Conservation (phyloP, 768 basidiomycete species). For the Strobilomyces echinocephalus region DNA sequence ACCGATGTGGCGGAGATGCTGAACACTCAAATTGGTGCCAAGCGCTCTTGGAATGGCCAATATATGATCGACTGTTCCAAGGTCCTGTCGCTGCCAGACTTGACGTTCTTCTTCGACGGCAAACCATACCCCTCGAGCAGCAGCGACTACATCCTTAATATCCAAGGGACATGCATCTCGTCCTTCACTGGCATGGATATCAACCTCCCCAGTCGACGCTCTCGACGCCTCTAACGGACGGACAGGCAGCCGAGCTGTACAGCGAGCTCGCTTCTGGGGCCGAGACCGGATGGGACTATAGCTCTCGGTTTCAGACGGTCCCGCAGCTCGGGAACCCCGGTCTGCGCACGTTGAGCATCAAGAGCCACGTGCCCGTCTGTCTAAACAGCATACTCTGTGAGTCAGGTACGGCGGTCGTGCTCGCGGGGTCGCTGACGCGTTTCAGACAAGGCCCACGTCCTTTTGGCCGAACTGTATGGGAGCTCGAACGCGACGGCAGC, state of each 20-base stretch:
- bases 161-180: constrained; percentile 91
- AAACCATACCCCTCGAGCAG: constrained; percentile 75
- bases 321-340: constrained; percentile 43
- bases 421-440: not conserved
- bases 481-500: constrained; percentile 40
- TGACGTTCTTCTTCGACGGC: constrained; percentile 80
- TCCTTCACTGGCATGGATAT: constrained; percentile 91
- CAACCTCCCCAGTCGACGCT: constrained; percentile 63
- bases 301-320: constrained; percentile 41
- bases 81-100: constrained; percentile 77
- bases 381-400: constrained; percentile 82
- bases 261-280: constrained; percentile 86
- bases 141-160: constrained; percentile 83
- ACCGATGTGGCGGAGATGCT: constrained; percentile 97
- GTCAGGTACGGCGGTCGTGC: constrained; percentile 23
- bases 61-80: constrained; percentile 86
- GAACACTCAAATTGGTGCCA: constrained; percentile 91
- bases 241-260: constrained; percentile 62
- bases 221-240: constrained; percentile 52
- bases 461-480: constrained; percentile 59
- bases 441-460: constrained; percentile 59
- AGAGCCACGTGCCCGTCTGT: constrained; percentile 65
- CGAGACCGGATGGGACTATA: constrained; percentile 58
- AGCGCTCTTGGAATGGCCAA: constrained; percentile 93
- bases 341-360: constrained; percentile 67